A percentile compares a stretch with the other conserved stretches of the same genome.
Evolutionary conservation across 2,329 filamentous ascomycete species (phyloP).

Genomic region (Orbilia ellipsospora): DNA sequence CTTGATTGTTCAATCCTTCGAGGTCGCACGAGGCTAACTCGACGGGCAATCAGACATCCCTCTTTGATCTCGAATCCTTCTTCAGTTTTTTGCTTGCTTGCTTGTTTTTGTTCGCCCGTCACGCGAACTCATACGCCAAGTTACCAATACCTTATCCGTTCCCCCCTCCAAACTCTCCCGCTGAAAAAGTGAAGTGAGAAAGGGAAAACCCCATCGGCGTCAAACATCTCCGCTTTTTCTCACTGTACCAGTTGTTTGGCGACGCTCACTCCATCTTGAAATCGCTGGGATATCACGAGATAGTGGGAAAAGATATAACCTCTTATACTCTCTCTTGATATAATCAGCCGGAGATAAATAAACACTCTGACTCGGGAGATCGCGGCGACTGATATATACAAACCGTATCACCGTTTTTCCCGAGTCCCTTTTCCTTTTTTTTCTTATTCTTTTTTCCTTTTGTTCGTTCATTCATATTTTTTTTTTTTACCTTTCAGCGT

Average conservation of each 20-base stretch:
- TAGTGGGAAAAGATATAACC: background rate
- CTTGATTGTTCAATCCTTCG: too few species aligned
- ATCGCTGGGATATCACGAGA: background rate
- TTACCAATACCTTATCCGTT: background rate
- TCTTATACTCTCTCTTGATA: too few species aligned
- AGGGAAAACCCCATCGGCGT: constrained; percentile 8
- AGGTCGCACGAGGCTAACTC: too few species aligned
- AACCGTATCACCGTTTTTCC: background rate
- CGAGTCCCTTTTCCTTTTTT: background rate
- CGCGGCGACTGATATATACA: constrained; percentile 12
- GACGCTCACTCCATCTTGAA: background rate
- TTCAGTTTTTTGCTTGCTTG: background rate
- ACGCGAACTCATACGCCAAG: background rate
- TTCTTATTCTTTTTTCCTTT: constrained; percentile 6
- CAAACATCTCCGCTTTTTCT: constrained; percentile 37
- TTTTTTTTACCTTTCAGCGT: constrained; percentile 12
- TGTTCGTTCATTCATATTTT: background rate
- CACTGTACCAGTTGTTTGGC: background rate
- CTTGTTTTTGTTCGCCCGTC: constrained; percentile 2
- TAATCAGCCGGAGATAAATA: background rate
- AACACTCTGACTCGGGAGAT: constrained; percentile 9
- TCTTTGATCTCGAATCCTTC: constrained; percentile 6
- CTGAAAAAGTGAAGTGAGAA: too few species aligned
- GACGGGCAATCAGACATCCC: background rate
- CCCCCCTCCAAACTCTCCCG: background rate